Evolutionary conservation across 257 asterid genomes (phyloP).

Genomic region (Jaltomata sinuosa): DNA sequence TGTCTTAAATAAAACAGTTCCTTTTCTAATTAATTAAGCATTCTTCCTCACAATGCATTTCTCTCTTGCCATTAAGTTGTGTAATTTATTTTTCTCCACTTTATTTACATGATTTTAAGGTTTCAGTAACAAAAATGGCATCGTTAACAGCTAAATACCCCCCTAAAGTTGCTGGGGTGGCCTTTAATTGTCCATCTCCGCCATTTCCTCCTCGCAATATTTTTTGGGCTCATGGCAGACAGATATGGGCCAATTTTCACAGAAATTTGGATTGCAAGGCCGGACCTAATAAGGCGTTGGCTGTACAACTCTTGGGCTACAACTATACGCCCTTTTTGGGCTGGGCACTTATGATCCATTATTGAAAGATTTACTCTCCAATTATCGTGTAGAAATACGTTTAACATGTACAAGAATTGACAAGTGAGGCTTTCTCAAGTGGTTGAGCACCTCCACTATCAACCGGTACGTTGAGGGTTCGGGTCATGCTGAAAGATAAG

Average conservation of each 20-base stretch:
- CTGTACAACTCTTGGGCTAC: conserved; percentile 2
- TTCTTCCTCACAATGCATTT: not conserved
- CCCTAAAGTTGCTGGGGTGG: conserved; percentile 12
- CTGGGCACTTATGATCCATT: conserved; percentile 9
- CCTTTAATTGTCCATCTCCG: conserved; percentile 25
- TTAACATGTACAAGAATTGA: no score
- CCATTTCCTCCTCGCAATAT: no score
- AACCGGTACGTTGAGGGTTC: no score
- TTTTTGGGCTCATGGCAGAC: conserved; percentile 15
- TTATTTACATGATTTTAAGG: not conserved
- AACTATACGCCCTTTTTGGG: conserved; percentile 12
- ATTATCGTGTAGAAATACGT: no score
- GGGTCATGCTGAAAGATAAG: no score
- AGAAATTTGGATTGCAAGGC: not conserved
- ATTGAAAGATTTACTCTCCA: no score
- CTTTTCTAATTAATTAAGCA: no score
- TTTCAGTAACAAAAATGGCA: not conserved
- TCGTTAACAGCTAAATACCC: not conserved
- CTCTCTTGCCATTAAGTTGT: not conserved
- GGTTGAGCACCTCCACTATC: no score
- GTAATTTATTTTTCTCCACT: not conserved
- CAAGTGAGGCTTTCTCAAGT: no score
- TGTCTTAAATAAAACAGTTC: not conserved
- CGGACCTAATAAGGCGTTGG: not conserved
- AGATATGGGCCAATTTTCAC: conserved; percentile 23